Conservation (phyloP, 768 basidiomycete species). For the Tulasnella sp. region DNA sequence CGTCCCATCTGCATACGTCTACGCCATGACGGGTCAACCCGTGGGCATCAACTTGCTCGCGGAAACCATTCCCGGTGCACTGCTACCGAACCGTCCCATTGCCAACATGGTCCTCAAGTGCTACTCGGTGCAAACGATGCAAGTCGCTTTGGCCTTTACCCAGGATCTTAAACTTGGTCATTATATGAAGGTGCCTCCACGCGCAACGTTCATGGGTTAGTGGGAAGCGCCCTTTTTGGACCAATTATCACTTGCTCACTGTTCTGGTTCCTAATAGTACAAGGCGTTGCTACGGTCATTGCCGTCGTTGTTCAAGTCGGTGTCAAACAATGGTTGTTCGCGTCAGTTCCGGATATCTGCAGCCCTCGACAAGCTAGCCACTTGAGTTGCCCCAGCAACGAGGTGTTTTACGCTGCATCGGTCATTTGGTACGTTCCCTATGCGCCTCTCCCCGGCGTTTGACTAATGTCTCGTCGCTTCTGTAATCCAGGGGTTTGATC, state of each 20-base stretch:
- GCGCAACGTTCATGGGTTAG: constrained; percentile 41
- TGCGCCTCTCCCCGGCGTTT: not conserved
- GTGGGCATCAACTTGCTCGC: constrained; percentile 44
- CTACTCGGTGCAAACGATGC: constrained; percentile 37
- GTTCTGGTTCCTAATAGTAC: constrained; percentile 32
- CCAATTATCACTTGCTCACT: too few species aligned
- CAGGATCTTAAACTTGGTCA: constrained; percentile 43
- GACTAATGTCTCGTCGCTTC: not conserved
- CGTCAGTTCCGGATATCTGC: constrained; percentile 42
- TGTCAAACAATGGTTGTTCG: constrained; percentile 41
- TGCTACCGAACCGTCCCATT: constrained; percentile 42
- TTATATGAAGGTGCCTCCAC: constrained; percentile 50
- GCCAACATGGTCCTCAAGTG: constrained; percentile 47
- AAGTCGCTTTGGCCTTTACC: constrained; percentile 33
- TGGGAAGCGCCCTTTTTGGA: constrained; percentile 5
- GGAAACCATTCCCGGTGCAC: constrained; percentile 44
- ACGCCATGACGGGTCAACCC: constrained; percentile 40
- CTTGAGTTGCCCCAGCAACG: constrained; percentile 41
- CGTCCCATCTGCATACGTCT: constrained; percentile 45
- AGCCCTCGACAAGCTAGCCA: constrained; percentile 33
- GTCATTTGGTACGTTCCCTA: constrained; percentile 41
- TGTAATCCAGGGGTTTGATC: constrained; percentile 41
- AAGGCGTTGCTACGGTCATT: constrained; percentile 37
- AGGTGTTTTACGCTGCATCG: constrained; percentile 41
- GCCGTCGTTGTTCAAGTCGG: constrained; percentile 40